Evolutionary conservation across 768 basidiomycete genomes (phyloP), one percentile per base, ranked within the genome.

Genomic region (Mycena amicta): DNA sequence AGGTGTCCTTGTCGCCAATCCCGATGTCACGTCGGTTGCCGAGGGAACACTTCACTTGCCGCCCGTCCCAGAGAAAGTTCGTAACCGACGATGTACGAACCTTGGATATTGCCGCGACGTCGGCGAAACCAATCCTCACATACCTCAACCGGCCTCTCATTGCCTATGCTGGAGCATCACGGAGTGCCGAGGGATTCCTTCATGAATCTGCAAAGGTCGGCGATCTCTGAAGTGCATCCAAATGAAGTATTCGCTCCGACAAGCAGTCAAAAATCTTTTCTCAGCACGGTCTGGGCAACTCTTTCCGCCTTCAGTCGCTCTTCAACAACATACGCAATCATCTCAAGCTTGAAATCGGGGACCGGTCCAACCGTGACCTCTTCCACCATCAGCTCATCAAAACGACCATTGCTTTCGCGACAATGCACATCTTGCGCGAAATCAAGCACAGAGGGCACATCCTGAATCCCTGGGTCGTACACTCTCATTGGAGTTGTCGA

Each of bases 401-500:
- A 33, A 74, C 72, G 0, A 47, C 71, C 11, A 41, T 84, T 51
- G 68, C 71, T 28, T 80, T 71, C 53, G 74, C 72, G 1, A 73
- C 74, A 39, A 79, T 75, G 5, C 79, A 83, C 59, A 72, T 80
- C 11, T 69, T 85, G 28, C 75, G 83, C 5, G 77, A 80, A 50
- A 71, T 85, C 66, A 84, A 84, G 64, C 77, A 78, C 57, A 75
- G 77, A 13, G 83, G 76, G 2, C 78, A 78, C 39, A 84, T 85
- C 29, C 74, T 73, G 1, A 75, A n/a, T 85, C 4, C 80, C 82
- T 0, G 76, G 71, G 5, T 79, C 76, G 29, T 79, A 69, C 43
- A 84, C 83, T 0, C 70, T 85, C 2, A 77, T 84, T 26, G 84
- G 83, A 0, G 80, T 85, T 16, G 76, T 77, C 5, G 83, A 85